Evolutionary conservation across 2,329 filamentous ascomycete genomes (phyloP).

Genomic region (Fusarium falciforme): DNA sequence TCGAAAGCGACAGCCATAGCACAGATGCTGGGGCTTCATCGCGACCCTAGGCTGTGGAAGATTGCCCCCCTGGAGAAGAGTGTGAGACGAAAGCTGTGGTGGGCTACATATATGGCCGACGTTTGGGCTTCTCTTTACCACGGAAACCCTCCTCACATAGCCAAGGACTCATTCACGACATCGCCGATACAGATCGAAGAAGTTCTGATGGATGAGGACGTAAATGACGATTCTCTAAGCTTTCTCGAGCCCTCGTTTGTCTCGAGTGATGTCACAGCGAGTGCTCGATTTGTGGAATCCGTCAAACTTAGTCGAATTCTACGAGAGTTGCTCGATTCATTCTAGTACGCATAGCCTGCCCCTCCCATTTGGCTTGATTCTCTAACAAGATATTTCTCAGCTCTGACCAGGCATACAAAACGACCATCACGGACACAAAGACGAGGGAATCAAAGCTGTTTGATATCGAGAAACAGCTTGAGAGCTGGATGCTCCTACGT

Average conservation of each 20-base stretch:
- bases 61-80: slow-evolving; percentile 49
- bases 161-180: slow-evolving; percentile 49
- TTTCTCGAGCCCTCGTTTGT: neutral
- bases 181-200: slow-evolving; percentile 47
- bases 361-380: neutral
- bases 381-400: neutral
- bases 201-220: slow-evolving; percentile 48
- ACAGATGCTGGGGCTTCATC: slow-evolving; percentile 52
- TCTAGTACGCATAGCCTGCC: slow-evolving; percentile 1
- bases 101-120: slow-evolving; percentile 50
- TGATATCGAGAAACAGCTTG: slow-evolving; percentile 11
- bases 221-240: neutral
- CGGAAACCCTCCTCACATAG: slow-evolving; percentile 53
- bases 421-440: slow-evolving; percentile 1
- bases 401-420: slow-evolving; percentile 16
- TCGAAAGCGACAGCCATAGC: slow-evolving; percentile 51
- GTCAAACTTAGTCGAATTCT: slow-evolving; percentile 29
- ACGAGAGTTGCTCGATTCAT: slow-evolving; percentile 11
- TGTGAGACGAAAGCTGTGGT: slow-evolving; percentile 51
- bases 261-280: slow-evolving; percentile 33
- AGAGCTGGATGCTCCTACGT: slow-evolving; percentile 14
- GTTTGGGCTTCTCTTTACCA: slow-evolving; percentile 53
- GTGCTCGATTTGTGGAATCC: slow-evolving; percentile 43
- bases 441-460: slow-evolving; percentile 5
- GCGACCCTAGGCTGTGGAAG: slow-evolving; percentile 50